phyloP scores from a whole-genome alignment of 2,329 filamentous ascomycete genomes.

The Nigrospora oryzae region DNA sequence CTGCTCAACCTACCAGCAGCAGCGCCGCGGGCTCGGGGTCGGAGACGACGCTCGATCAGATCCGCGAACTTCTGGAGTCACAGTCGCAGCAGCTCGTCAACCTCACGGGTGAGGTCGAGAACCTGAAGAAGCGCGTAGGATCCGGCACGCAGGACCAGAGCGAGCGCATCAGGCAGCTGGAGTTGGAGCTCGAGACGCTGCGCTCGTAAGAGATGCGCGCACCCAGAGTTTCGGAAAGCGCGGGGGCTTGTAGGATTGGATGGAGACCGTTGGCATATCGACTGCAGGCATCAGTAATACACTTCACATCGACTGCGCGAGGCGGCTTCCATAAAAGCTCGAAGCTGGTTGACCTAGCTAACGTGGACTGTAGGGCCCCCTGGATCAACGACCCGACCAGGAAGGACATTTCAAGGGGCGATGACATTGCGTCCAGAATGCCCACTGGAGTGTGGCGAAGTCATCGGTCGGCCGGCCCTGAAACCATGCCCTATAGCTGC shows the following conservation, averaged over 20 bases:
- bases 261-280: neutral
- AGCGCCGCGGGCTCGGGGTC: conserved; percentile 37
- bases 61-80: conserved; percentile 67
- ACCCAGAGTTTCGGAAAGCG: neutral
- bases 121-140: conserved; percentile 70
- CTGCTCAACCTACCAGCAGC: conserved; percentile 24
- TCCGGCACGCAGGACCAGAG: conserved; percentile 52
- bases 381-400: too few species aligned
- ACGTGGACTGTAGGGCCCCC: too few species aligned
- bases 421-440: too few species aligned
- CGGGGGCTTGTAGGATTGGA: neutral
- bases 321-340: too few species aligned
- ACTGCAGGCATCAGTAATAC: neutral
- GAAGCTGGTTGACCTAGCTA: too few species aligned
- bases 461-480: too few species aligned
- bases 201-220: conserved; percentile 33
- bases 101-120: conserved; percentile 67
- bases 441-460: too few species aligned
- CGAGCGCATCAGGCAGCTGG: conserved; percentile 58
- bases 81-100: conserved; percentile 70
- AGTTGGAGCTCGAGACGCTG: conserved; percentile 58
- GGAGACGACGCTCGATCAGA: conserved; percentile 62
- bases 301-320: too few species aligned
- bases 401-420: too few species aligned
- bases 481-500: too few species aligned